phyloP scores from a whole-genome alignment of 139 green algal species.

The Auxenochlorella pyrenoidosa region DNA sequence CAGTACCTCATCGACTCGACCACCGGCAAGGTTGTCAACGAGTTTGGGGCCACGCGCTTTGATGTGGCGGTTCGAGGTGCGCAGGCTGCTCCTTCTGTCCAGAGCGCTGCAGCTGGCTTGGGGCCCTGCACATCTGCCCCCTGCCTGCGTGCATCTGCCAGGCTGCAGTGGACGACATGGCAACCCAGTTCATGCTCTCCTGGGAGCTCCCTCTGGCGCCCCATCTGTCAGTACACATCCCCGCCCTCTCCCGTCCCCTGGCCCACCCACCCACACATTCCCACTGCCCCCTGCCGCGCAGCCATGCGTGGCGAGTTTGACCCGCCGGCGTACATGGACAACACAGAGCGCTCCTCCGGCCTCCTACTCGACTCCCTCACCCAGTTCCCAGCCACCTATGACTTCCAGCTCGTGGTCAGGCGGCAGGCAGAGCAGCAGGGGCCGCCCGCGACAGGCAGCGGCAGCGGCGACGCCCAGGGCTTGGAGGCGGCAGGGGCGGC shows the following conservation, averaged over 20 bases:
- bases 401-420: conserved; percentile 59
- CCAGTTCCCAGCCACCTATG: conserved; percentile 63
- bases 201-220: background rate
- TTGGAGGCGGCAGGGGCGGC: background rate
- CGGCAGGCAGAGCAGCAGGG: background rate
- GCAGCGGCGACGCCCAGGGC: background rate
- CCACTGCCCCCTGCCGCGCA: background rate
- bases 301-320: conserved; percentile 73
- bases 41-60: conserved; percentile 75
- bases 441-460: background rate
- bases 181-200: background rate
- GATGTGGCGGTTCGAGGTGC: conserved; percentile 51
- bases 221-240: background rate
- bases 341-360: conserved; percentile 59
- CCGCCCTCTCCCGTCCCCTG: background rate
- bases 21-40: conserved; percentile 68
- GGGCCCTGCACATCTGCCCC: background rate
- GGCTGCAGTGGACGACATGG: no score
- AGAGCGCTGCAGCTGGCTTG: no score
- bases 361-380: conserved; percentile 62
- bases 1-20: conserved; percentile 43
- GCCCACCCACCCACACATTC: background rate
- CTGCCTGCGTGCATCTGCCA: background rate
- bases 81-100: background rate
- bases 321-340: conserved; percentile 38